Evolutionary conservation across 1,139 yeast genomes (phyloP), one percentile per base, ranked within the genome.

Genomic region (Pichia norvegensis): DNA sequence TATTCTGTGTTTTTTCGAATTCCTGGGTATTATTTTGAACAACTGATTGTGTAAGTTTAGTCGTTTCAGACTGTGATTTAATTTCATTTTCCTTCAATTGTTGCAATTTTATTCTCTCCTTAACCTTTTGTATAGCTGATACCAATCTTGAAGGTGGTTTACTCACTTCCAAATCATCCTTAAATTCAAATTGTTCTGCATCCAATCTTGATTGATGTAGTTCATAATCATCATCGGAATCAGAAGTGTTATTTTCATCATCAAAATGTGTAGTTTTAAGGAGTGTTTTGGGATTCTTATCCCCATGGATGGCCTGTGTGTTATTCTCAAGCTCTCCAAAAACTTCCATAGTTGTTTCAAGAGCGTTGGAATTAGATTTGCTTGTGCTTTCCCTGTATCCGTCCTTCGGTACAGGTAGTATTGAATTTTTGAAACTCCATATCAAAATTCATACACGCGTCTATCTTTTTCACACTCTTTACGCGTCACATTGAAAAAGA

Each of bases 131-230:
- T 13, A 46, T 21, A 14, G 44, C 49, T 35, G 41, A 41, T 5
- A 37, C 38, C 5, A 43, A 25, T 3, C 37, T 33, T 1, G 2
- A 8, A 13, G 20, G 8, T 21, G 17, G 25, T 11, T 9, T 9
- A 21, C 13, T 21, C n/a, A n/a, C 6, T 14, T 33, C 23, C 4
- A 21, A 8, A 6, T 29, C 43, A 20, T 47, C 44, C 4, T 33
- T 21, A 10, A 45, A 33, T 25, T 35, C 49, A 36, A 40, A 42
- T 27, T 47, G 52, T 33, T 49, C 33, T 4, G 43, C 41, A n/a
- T 42, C 17, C 8, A 40, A 7, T 35, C 36, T 46, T 4, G 45
- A 44, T 16, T 46, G 49, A 31, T 46, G 51, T 4, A 40, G 13
- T 19, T 42, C 42, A 38, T 47, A 47, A 16, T 43, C 44, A 33